Base-by-base conservation (phyloP, 805 yeast genomes). In the Sungouiozyma ichnusensis region DNA sequence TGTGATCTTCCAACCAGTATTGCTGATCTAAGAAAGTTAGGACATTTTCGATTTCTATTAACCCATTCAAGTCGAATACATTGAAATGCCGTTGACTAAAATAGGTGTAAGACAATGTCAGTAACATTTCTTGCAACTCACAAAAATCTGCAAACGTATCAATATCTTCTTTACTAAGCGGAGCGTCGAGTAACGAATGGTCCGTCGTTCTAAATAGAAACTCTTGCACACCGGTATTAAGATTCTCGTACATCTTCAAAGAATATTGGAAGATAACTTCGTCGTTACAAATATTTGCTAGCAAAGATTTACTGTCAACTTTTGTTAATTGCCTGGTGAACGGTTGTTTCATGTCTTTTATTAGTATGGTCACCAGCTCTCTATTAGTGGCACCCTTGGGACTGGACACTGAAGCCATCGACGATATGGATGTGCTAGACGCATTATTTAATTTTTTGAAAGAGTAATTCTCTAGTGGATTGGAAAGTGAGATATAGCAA, bases 1-100 rank as follows among this genome's bases (percentile, higher is more conserved):
- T 54, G 29, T 37, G 35, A 35, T 58, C 62, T n/a, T 53, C 53
- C 13, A 56, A 32, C 60, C 61, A 53, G 16, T 42, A 33, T 38
- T 51, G 57, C 24, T 51, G 47, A n/a, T 55, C 56, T 20, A 58
- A 43, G 19, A 60, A 39, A 11, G 48, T 38, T n/a, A 61, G 39
- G 9, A 60, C 37, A 18, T 52, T 45, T 39, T 60, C 64, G 19
- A 60, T 41, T 44, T 54, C 54, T 13, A 50, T 54, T 44, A 35
- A 34, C 16, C 44, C 39, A 27, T 42, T 41, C 24, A 35, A 44
- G 19, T 43, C 43, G 27, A 36, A 47, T 32, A 53, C 46, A 35
- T 54, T 54, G 39, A 54, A 53, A 35, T 52, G 38, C 16, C 59
- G 54, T 8, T 51, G 38, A 38, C 52, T 54, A 40, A 54, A 54